Conservation (phyloP, 371 early-diverging fungal species). For the Fennellomyces sp. region DNA sequence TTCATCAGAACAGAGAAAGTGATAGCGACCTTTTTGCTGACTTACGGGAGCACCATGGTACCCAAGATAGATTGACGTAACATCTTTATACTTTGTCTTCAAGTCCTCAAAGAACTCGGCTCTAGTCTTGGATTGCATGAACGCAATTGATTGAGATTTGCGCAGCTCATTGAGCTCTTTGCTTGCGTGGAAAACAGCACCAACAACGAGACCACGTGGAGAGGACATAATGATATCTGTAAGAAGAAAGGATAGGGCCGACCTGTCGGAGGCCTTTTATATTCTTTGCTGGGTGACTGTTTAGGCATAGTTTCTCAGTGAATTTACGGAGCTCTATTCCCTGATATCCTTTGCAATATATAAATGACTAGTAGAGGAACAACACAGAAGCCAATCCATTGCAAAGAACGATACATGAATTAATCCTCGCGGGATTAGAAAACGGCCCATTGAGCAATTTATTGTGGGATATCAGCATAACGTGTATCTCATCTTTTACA, state of each 20-base stretch:
- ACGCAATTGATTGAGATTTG: constrained; percentile 22
- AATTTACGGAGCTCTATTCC: background rate
- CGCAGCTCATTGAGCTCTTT: constrained; percentile 26
- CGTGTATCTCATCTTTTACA: no score
- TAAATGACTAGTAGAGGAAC: no score
- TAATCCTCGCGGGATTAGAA: no score
- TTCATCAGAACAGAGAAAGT: background rate
- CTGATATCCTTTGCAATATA: no score
- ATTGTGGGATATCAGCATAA: no score
- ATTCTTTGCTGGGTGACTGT: background rate
- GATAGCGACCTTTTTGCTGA: background rate
- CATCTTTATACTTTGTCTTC: constrained; percentile 32
- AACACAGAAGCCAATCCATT: no score
- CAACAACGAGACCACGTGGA: constrained; percentile 31
- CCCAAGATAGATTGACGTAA: constrained; percentile 25
- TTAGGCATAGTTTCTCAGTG: background rate
- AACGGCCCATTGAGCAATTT: no score
- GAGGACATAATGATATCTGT: background rate
- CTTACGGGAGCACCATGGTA: constrained; percentile 21
- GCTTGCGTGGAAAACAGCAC: constrained; percentile 34
- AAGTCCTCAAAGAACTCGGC: constrained; percentile 44
- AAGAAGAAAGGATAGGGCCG: background rate
- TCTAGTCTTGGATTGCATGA: constrained; percentile 31
- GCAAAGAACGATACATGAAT: no score
- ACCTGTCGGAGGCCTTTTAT: background rate